phyloP scores from a whole-genome alignment of 345 rosid species.

The Syzygium grande region DNA sequence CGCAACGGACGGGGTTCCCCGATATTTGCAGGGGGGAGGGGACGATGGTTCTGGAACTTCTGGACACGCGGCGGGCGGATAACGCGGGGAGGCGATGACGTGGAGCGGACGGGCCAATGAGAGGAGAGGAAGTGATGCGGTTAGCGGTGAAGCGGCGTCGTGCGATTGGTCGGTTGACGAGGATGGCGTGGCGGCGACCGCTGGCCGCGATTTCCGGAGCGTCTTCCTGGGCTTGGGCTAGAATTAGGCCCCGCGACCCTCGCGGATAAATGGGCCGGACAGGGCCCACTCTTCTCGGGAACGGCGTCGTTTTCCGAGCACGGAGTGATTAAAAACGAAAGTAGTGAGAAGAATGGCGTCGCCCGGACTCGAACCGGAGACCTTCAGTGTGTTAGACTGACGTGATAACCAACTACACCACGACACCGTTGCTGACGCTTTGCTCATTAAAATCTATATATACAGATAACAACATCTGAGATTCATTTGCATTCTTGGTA shows the following conservation, averaged over 20 bases:
- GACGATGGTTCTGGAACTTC: background rate
- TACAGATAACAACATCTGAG: fast-evolving
- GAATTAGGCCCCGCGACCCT: background rate
- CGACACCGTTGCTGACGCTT: constrained; percentile 28
- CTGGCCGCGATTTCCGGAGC: background rate
- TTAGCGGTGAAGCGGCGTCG: background rate
- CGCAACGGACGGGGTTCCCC: background rate
- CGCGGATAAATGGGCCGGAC: background rate
- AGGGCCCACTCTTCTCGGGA: background rate
- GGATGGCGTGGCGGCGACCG: background rate
- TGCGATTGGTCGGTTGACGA: background rate
- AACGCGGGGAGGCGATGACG: constrained; percentile 25
- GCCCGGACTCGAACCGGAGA: constrained; percentile 94
- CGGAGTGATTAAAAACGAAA: background rate
- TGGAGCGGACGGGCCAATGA: constrained; percentile 15
- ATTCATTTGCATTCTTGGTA: background rate
- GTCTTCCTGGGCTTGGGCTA: background rate
- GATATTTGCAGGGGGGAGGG: background rate
- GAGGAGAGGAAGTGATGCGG: background rate
- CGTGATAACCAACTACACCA: constrained; percentile 99
- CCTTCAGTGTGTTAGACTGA: constrained; percentile 98
- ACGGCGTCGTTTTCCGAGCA: background rate
- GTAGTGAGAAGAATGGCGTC: constrained; percentile 30
- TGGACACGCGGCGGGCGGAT: background rate
- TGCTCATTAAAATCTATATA: fast-evolving